phyloP scores from a whole-genome alignment of 441 rosid species.

The California macrophylla region DNA sequence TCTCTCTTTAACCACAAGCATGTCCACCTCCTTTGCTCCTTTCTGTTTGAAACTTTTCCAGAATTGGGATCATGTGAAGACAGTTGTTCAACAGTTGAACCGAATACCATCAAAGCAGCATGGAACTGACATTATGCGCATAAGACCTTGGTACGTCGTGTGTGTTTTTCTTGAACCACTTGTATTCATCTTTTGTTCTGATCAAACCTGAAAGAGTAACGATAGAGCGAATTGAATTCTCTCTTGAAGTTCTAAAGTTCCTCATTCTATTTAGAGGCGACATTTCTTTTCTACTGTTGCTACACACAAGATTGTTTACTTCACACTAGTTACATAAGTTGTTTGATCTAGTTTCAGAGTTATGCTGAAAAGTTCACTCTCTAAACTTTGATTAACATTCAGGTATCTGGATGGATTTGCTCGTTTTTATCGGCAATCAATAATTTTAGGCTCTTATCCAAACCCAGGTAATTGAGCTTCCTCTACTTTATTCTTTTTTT shows the following conservation, averaged over 20 bases:
- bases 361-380: constrained; percentile 10
- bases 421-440: constrained; percentile 66
- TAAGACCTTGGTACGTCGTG: constrained; percentile 58
- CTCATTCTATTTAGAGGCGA: not conserved
- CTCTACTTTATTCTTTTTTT: not conserved
- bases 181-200: not conserved
- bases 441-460: constrained; percentile 58
- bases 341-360: not conserved
- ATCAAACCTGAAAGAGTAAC: not conserved
- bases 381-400: constrained; percentile 19
- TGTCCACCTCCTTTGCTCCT: not conserved
- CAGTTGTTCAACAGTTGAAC: constrained; percentile 58
- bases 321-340: not conserved
- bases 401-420: constrained; percentile 86
- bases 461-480: constrained; percentile 52
- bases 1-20: constrained; percentile 7
- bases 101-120: constrained; percentile 66
- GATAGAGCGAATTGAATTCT: not conserved
- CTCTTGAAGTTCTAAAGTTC: not conserved
- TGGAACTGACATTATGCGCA: constrained; percentile 84
- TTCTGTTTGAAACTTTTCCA: constrained; percentile 29
- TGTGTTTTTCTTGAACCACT: not conserved
- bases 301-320: not conserved
- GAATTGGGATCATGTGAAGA: constrained; percentile 71
- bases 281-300: not conserved